Evolutionary conservation across 1,284 basidiomycete species (phyloP), one percentile per base, ranked within the genome.

Genomic region (Ustilago trichophora): DNA sequence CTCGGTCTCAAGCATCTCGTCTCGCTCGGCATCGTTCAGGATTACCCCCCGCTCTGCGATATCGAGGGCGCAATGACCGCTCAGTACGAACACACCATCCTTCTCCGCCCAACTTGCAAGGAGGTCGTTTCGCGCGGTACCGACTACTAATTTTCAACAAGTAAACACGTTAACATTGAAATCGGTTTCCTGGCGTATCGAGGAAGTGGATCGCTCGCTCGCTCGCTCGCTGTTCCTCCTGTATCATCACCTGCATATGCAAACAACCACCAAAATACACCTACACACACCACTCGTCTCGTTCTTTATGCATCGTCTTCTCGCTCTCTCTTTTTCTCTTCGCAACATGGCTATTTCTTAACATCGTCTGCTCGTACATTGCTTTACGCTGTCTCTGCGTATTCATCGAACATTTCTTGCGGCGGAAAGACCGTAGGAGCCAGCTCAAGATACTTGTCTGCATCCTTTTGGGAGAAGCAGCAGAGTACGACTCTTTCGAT

Each of bases 51-150:
- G 1, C 85, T 99, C 16, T 88, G 87, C 66, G 95, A 99, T 58
- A 57, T 78, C 25, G 66, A 74, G 1, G 79, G 74, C 15, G 51
- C 74, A 4, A 76, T 75, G 74, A 81, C 79, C 29, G 75, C 79
- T 7, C 79, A 81, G 64, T 78, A 65, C 48, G 79, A 81, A 56
- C 78, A 81, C 60, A 81, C 79, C 4, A 77, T 81, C 35, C 52
- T 78, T 37, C 63, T 80, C 21, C 63, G 76, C 6, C 77, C 77
- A 11, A 80, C 77, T 31, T 76, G 77, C 62, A 77, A 77, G 54
- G 96, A 98, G 83, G 88, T 98, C 7, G 92, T 98, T 32, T 93
- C 91, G 75, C 86, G 93, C 70, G 95, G 95, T 26, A 90, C 92
- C 64, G 94, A 98, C 82, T 98, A 95, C 82, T 93, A 49, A 65